These are phyloP conservation scores for Trypanosoma cruzi DNA, from an alignment of 208 protist genomes.

Conservation along the genomic window DNA sequence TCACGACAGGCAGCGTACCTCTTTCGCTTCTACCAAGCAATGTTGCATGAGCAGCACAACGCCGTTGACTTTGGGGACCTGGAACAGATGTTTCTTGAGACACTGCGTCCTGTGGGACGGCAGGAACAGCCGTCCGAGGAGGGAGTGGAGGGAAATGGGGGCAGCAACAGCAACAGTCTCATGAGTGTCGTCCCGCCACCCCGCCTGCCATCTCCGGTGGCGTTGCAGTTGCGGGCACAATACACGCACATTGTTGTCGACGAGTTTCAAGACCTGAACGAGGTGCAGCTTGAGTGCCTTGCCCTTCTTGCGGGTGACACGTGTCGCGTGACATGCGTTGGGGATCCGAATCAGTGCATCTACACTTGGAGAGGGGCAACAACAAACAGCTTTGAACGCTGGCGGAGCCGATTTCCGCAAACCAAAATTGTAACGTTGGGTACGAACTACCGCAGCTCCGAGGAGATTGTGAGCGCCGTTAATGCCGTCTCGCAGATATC, in stretches of 20 bases:
- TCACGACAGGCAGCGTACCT: slow-evolving; percentile 63
- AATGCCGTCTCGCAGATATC: slow-evolving; percentile 53
- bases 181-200: neutral
- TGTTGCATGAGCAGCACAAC: slow-evolving; percentile 59
- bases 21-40: slow-evolving; percentile 68
- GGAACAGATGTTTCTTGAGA: slow-evolving; percentile 71
- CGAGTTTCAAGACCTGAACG: slow-evolving; percentile 91
- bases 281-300: slow-evolving; percentile 85
- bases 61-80: slow-evolving; percentile 91
- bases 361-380: slow-evolving; percentile 88
- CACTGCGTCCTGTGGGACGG: slow-evolving; percentile 39
- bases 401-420: slow-evolving; percentile 78
- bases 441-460: slow-evolving; percentile 87
- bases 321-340: slow-evolving; percentile 87
- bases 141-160: neutral
- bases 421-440: slow-evolving; percentile 43
- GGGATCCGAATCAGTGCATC: slow-evolving; percentile 91
- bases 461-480: slow-evolving; percentile 60
- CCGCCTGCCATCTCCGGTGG: slow-evolving; percentile 34
- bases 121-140: neutral
- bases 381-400: slow-evolving; percentile 60
- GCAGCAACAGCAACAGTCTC: slow-evolving; percentile 17
- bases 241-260: slow-evolving; percentile 91
- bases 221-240: slow-evolving; percentile 35
- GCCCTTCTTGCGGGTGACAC: slow-evolving; percentile 75